Conservation (phyloP, 2,329 filamentous ascomycete genomes). For the Nothophoma quercina region DNA sequence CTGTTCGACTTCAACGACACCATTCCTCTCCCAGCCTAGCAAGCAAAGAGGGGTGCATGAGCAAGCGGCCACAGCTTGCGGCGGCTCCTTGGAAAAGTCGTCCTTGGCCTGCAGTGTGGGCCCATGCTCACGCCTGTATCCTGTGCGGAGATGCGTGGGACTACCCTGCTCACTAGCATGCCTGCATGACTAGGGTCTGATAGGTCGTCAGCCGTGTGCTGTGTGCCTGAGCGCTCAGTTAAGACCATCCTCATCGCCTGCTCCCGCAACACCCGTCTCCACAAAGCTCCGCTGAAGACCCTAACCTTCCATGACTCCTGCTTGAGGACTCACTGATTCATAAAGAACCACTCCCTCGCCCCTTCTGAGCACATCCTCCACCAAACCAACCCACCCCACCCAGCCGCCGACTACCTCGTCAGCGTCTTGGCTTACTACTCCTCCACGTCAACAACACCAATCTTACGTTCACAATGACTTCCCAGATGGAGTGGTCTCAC, state of each 20-base stretch:
- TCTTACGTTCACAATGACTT: constrained; percentile 40
- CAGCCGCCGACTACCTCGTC: constrained; percentile 8
- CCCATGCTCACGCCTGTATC: constrained; percentile 16
- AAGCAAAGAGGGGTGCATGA: constrained; percentile 31
- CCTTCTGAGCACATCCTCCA: constrained; percentile 1
- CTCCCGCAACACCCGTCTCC: constrained; percentile 33
- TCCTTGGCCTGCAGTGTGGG: constrained; percentile 27
- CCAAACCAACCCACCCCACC: constrained; percentile 3
- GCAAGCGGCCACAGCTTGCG: constrained; percentile 19
- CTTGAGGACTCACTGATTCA: constrained; percentile 15
- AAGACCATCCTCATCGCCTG: constrained; percentile 38
- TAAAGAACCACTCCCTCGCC: constrained; percentile 8
- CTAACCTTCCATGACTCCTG: constrained; percentile 31
- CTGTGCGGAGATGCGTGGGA: constrained; percentile 25
- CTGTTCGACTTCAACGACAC: constrained; percentile 27
- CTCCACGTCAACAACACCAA: constrained; percentile 2
- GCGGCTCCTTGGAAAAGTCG: constrained; percentile 28
- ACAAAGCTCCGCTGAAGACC: constrained; percentile 32
- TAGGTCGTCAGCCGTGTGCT: constrained; percentile 10
- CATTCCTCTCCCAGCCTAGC: constrained; percentile 11
- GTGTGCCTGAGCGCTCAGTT: constrained; percentile 37
- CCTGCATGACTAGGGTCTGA: constrained; percentile 11
- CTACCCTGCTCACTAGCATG: constrained; percentile 20
- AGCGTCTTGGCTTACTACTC: constrained; percentile 9
- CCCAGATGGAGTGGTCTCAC: constrained; percentile 74